Evolutionary conservation across 192 early-diverging fungal genomes (phyloP), one percentile per base, ranked within the genome.

Genomic region (Podila verticillata): DNA sequence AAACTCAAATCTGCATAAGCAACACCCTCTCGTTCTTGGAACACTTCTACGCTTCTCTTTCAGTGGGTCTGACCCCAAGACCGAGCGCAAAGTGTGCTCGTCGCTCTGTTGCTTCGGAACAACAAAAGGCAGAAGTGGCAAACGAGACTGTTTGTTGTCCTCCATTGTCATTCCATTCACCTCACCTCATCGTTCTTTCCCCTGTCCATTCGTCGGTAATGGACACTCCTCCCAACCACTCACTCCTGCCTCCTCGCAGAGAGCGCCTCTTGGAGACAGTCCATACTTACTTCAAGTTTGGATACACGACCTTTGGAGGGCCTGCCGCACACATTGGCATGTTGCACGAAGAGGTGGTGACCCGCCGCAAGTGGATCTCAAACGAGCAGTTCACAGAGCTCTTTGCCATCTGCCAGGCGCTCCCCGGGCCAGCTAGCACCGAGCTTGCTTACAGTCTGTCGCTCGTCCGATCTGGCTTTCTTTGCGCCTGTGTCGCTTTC

Each of bases 371-470:
- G 36, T 91, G 89, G 90, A 58, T 93, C 48, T 51, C 63, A 8
- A 89, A 84, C 22, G 70, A 74, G 20, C 82, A 84, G 48, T 93
- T 92, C 70, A 82, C 88, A 22, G 92, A 93, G 64, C 81, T 92
- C 36, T 91, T 91, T 74, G 86, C 86, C 9, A 89, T 92, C 63
- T 82, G 85, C 30, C 85, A 92, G 66, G 85, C 91, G 7, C 70
- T 92, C 1, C 92, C 92, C 17, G 92, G 92, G 2, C 88, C 88
- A 0, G 85, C 84, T 4, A 82, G 82, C 19, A 89, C 87, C 22
- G 82, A 90, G 36, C 77, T 90, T 13, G 85, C 83, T 26, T 89
- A 86, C 63, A 83, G 85, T n/a, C 51, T 90, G 28, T 77, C 86
- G 0, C 48, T 89, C 24, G 82, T 89, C 13, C 74, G 85, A 44